A percentile compares a stretch with the other conserved stretches of the same genome.
Conservation (phyloP, 2,329 filamentous ascomycete species). For the Paraphaeosphaeria sporulosa region DNA sequence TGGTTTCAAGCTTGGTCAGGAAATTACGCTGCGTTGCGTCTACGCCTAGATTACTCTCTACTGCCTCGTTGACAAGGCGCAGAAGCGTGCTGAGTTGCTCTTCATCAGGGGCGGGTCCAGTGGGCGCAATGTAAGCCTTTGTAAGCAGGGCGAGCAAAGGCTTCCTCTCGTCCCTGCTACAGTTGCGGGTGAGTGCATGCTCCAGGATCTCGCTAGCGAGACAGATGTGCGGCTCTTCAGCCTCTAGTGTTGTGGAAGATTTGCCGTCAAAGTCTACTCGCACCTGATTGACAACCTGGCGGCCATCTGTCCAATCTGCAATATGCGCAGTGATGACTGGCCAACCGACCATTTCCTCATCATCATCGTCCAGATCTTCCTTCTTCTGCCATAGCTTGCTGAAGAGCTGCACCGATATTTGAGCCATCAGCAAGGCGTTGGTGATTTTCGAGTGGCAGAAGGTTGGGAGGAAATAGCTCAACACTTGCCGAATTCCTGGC, state of each 20-base stretch:
- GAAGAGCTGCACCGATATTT: conserved; percentile 75
- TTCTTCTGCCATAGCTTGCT: conserved; percentile 69
- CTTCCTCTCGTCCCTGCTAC: conserved; percentile 84
- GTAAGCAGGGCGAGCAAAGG: conserved; percentile 68
- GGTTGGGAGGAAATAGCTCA: conserved; percentile 93
- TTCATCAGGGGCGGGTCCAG: conserved; percentile 36
- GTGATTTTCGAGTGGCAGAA: conserved; percentile 86
- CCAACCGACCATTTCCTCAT: conserved; percentile 75
- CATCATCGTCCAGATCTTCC: conserved; percentile 73
- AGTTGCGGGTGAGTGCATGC: conserved; percentile 69
- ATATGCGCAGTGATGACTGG: conserved; percentile 81
- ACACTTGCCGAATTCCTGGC: conserved; percentile 80
- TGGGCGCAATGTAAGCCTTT: conserved; percentile 80
- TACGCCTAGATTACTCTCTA: conserved; percentile 58
- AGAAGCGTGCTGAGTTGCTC: conserved; percentile 47
- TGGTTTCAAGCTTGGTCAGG: conserved; percentile 61
- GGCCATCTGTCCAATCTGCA: conserved; percentile 93
- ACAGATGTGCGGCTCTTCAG: conserved; percentile 80
- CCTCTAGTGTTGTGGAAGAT: conserved; percentile 64
- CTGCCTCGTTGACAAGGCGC: conserved; percentile 56
- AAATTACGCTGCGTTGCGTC: conserved; percentile 62
- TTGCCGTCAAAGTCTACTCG: conserved; percentile 55
- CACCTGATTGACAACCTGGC: conserved; percentile 73
- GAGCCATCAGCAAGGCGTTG: conserved; percentile 83
- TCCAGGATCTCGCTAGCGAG: conserved; percentile 81